Evolutionary conservation across 2,329 filamentous ascomycete genomes (phyloP).

Genomic region (Simplicillium aogashimaense): DNA sequence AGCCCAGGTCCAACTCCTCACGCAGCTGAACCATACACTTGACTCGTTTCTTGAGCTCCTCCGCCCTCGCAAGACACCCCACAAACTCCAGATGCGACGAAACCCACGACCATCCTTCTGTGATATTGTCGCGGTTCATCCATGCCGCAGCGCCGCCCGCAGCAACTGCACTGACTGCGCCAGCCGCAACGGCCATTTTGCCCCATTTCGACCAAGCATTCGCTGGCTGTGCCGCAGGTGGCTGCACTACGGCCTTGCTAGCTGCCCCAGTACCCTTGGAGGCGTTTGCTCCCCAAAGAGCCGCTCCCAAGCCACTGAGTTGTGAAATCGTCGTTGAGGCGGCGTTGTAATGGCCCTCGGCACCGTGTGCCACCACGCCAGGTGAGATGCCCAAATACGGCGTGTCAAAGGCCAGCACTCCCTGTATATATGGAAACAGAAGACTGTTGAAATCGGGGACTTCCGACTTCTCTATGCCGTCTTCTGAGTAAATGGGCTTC

Average conservation of each 20-base stretch:
- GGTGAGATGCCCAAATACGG: conserved; percentile 78
- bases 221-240: conserved; percentile 14
- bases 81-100: conserved; percentile 90
- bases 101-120: conserved; percentile 69
- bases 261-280: conserved; percentile 12
- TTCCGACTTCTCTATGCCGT: conserved; percentile 26
- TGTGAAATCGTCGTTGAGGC: conserved; percentile 59
- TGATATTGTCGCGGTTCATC: conserved; percentile 71
- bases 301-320: conserved; percentile 54
- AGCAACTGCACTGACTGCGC: conserved; percentile 71
- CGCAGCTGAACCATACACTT: conserved; percentile 56
- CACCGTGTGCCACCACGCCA: conserved; percentile 74
- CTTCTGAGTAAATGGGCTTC: conserved; percentile 38
- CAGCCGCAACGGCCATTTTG: conserved; percentile 75
- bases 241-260: conserved; percentile 3
- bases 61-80: conserved; percentile 73
- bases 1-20: conserved; percentile 59
- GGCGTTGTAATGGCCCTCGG: conserved; percentile 76
- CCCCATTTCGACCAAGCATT: conserved; percentile 67
- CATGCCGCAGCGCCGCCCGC: conserved; percentile 81
- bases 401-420: conserved; percentile 87
- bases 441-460: conserved; percentile 43
- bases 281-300: conserved; percentile 49
- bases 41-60: conserved; percentile 70
- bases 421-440: conserved; percentile 91